Conservation (phyloP, 768 basidiomycete genomes). For the Russula virescens region DNA sequence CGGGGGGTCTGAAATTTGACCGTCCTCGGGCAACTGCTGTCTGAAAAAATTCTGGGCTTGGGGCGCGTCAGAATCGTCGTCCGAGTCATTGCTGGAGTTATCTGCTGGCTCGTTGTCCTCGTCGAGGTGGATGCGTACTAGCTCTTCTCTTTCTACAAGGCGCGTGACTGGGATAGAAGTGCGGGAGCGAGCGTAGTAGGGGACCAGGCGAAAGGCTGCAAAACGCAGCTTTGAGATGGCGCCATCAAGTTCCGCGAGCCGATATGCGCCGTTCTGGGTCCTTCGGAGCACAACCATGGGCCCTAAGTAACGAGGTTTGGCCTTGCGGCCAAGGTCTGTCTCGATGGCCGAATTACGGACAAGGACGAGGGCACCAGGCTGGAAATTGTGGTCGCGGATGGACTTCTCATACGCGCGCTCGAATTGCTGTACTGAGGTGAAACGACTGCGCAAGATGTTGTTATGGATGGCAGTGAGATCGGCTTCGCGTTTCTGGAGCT, state of each 20-base stretch:
- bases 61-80: no score
- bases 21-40: no score
- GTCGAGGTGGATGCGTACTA: background rate
- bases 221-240: constrained; percentile 12
- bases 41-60: no score
- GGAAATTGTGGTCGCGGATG: constrained; percentile 27
- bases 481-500: constrained; percentile 17
- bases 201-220: constrained; percentile 26
- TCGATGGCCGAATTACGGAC: constrained; percentile 28
- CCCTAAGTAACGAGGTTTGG: constrained; percentile 26
- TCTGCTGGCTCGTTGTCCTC: no score
- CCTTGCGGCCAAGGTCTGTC: constrained; percentile 24
- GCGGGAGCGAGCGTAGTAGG: constrained; percentile 12
- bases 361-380: constrained; percentile 25
- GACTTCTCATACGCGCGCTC: constrained; percentile 4
- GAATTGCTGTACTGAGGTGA: background rate
- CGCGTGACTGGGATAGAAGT: background rate
- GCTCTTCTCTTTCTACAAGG: background rate
- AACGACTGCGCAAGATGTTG: background rate
- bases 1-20: no score
- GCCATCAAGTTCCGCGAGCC: constrained; percentile 25
- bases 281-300: no score
- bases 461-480: background rate
- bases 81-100: no score
- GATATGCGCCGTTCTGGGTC: constrained; percentile 25